These are phyloP conservation scores for Yamadazyma triangularis DNA, from an alignment of 1,139 yeast genomes.

Conservation along the genomic window DNA sequence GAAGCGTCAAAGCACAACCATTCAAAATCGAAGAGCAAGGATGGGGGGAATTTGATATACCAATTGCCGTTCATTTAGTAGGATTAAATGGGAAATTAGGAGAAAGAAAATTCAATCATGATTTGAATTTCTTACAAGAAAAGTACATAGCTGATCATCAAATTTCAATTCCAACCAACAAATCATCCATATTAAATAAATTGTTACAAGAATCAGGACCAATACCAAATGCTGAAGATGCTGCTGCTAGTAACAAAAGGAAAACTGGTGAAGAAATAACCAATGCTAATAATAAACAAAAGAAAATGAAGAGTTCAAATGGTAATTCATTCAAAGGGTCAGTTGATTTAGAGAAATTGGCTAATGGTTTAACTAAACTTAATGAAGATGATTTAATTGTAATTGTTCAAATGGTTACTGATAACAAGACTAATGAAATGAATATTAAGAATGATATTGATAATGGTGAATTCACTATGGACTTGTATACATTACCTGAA, in stretches of 20 bases:
- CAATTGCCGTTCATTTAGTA: constrained; percentile 68
- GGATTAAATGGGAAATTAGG: constrained; percentile 73
- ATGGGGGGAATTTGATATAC: constrained; percentile 97
- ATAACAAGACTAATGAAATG: constrained; percentile 93
- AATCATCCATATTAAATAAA: constrained; percentile 63
- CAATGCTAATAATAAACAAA: constrained; percentile 42
- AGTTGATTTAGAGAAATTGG: constrained; percentile 84
- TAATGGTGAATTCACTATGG: constrained; percentile 97
- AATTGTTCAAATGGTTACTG: constrained; percentile 97
- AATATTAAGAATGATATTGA: constrained; percentile 93
- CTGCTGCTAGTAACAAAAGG: constrained; percentile 27
- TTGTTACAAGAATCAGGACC: constrained; percentile 78
- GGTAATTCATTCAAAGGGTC: constrained; percentile 60
- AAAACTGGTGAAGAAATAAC: constrained; percentile 15
- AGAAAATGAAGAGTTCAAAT: constrained; percentile 55
- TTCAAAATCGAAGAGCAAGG: constrained; percentile 90
- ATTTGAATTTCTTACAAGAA: constrained; percentile 78
- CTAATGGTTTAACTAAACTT: constrained; percentile 83
- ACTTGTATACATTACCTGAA: constrained; percentile 90
- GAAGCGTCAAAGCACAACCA: constrained; percentile 82
- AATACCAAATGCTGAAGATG: constrained; percentile 52
- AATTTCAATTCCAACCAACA: constrained; percentile 70
- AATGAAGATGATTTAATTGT: constrained; percentile 91
- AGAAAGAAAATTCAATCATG: constrained; percentile 81
- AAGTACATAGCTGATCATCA: constrained; percentile 75